Evolutionary conservation across 1,284 basidiomycete species (phyloP).

Genomic region (Pseudozyma sp.): DNA sequence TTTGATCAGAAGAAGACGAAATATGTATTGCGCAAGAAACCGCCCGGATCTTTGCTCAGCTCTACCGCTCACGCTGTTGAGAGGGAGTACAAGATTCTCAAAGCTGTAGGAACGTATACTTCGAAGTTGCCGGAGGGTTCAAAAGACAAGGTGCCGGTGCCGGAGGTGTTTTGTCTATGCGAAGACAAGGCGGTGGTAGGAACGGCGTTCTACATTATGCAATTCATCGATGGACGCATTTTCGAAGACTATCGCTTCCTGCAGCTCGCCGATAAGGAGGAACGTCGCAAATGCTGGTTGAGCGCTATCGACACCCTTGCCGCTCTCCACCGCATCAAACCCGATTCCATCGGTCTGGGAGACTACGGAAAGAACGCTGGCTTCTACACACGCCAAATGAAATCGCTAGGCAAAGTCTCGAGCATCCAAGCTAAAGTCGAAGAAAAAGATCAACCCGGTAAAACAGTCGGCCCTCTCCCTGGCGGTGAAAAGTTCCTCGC

Average conservation of each 20-base stretch:
- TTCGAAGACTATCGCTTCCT: conserved; percentile 85
- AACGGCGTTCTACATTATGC: conserved; percentile 94
- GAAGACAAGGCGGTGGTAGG: conserved; percentile 80
- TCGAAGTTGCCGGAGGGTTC: conserved; percentile 9
- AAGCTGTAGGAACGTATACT: conserved; percentile 71
- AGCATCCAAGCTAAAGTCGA: conserved; percentile 77
- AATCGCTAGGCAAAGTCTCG: conserved; percentile 81
- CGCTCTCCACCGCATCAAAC: conserved; percentile 79
- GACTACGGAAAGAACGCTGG: conserved; percentile 81
- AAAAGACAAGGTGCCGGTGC: conserved; percentile 78
- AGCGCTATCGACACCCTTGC: conserved; percentile 75
- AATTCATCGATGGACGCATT: conserved; percentile 86
- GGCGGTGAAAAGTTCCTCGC: conserved; percentile 78
- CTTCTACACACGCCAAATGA: conserved; percentile 94
- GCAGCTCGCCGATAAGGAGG: conserved; percentile 69
- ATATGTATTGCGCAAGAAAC: conserved; percentile 93
- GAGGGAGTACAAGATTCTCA: conserved; percentile 85
- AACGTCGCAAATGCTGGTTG: conserved; percentile 75
- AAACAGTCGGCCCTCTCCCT: conserved; percentile 74
- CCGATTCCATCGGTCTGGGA: conserved; percentile 78
- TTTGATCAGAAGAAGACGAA: conserved; percentile 73
- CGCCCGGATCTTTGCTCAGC: conserved; percentile 85
- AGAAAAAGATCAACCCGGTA: conserved; percentile 75
- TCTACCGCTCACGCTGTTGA: conserved; percentile 93
- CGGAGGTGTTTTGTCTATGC: conserved; percentile 82